phyloP scores from a whole-genome alignment of 2,329 filamentous ascomycete genomes.

The Anthostomella pinea region DNA sequence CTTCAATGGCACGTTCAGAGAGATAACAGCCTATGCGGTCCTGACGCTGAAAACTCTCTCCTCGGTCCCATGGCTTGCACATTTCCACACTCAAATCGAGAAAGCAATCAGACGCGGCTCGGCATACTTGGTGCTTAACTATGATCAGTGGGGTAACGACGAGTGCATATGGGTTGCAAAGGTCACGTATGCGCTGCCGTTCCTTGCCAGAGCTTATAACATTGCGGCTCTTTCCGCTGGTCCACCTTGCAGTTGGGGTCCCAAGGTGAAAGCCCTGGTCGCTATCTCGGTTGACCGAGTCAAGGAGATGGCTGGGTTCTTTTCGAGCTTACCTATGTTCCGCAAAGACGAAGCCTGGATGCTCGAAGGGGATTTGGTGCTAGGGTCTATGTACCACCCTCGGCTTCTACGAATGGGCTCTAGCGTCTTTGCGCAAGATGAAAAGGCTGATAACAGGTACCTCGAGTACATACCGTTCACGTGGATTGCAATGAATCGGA shows the following conservation, averaged over 20 bases:
- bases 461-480: slow-evolving; percentile 6
- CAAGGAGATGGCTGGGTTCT: no score
- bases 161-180: neutral
- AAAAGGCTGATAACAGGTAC: slow-evolving; percentile 2
- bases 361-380: neutral
- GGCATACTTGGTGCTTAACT: neutral
- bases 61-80: neutral
- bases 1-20: no score
- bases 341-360: no score
- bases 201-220: no score
- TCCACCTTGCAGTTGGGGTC: no score
- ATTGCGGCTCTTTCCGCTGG: no score
- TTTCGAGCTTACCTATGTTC: no score
- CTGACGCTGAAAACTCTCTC: neutral
- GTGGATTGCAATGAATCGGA: neutral
- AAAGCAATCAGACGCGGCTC: neutral
- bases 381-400: neutral
- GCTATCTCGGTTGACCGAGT: no score
- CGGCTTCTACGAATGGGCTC: neutral
- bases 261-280: no score
- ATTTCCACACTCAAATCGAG: neutral
- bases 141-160: neutral
- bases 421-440: neutral
- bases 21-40: neutral
- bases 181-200: neutral